These are phyloP conservation scores for Mesembryanthemum crystallinum DNA, from an alignment of 148 eudicot species.

Conservation along the genomic window DNA sequence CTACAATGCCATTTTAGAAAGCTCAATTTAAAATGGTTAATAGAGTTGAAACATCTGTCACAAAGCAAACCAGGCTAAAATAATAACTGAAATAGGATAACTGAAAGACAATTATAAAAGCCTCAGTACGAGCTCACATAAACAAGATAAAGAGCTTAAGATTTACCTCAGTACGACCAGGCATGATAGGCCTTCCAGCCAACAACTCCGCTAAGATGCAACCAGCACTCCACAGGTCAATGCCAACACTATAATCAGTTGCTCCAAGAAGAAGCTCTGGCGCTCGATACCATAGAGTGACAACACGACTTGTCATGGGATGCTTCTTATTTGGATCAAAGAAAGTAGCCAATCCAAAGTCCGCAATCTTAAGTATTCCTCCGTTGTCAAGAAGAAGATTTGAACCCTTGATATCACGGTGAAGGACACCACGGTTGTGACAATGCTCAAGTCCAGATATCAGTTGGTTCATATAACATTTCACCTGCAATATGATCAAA, in stretches of 20 bases:
- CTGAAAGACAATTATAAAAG: neutral
- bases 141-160: neutral
- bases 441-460: constrained; percentile 93
- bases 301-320: constrained; percentile 93
- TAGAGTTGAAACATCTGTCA: neutral
- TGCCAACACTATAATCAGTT: constrained; percentile 81
- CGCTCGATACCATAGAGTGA: constrained; percentile 91
- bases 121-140: neutral
- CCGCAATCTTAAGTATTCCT: constrained; percentile 81
- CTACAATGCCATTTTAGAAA: neutral
- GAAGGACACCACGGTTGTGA: constrained; percentile 77
- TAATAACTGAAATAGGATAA: neutral
- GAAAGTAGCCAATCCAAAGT: constrained; percentile 85
- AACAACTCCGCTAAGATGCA: constrained; percentile 76
- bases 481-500: constrained; percentile 47
- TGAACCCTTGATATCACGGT: constrained; percentile 92
- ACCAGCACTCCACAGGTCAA: constrained; percentile 95
- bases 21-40: neutral
- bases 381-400: constrained; percentile 82
- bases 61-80: neutral
- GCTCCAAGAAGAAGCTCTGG: constrained; percentile 98
- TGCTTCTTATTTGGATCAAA: constrained; percentile 80
- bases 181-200: constrained; percentile 76
- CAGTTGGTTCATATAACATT: constrained; percentile 76
- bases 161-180: constrained; percentile 70